A percentile compares a stretch with the other conserved stretches of the same genome.
Evolutionary conservation across 2,329 filamentous ascomycete genomes (phyloP).

Genomic region (Diaporthe sp.): DNA sequence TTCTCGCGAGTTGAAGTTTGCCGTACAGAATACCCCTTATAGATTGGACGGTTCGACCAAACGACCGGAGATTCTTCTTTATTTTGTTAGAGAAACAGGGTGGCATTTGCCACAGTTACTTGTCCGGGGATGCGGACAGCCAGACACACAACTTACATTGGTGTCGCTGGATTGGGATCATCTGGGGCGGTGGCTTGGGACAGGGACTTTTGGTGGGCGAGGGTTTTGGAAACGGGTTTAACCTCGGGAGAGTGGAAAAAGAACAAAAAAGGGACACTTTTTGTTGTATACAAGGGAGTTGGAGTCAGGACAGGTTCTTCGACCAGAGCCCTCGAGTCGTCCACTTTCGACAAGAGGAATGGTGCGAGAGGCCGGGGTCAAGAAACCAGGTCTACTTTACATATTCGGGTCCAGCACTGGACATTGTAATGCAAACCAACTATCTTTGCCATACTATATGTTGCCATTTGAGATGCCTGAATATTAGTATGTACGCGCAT

Average conservation of each 20-base stretch:
- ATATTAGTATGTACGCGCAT: neutral
- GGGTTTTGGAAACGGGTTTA: constrained; percentile 26
- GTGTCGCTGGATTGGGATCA: constrained; percentile 30
- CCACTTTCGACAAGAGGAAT: constrained; percentile 16
- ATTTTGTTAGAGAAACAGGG: constrained; percentile 29
- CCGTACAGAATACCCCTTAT: constrained; percentile 41
- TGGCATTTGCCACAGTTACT: constrained; percentile 3
- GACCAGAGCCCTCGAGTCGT: neutral
- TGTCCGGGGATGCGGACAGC: constrained; percentile 17
- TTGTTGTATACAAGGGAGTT: constrained; percentile 28
- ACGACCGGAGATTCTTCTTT: constrained; percentile 30
- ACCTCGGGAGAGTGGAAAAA: constrained; percentile 21
- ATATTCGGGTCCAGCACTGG: constrained; percentile 17
- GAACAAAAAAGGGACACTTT: constrained; percentile 27
- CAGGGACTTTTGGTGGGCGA: neutral
- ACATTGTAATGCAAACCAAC: constrained; percentile 31
- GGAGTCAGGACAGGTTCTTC: constrained; percentile 17
- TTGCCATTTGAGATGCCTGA: neutral
- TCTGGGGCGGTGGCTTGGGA: constrained; percentile 4
- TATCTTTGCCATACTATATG: constrained; percentile 8
- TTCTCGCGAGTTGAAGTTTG: constrained; percentile 35
- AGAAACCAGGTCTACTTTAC: constrained; percentile 11
- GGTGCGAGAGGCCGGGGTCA: neutral
- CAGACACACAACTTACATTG: constrained; percentile 29
- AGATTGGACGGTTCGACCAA: constrained; percentile 37